A percentile compares a stretch with the other conserved stretches of the same genome.
phyloP scores from a whole-genome alignment of 768 basidiomycete genomes.

The Epithele typhae region DNA sequence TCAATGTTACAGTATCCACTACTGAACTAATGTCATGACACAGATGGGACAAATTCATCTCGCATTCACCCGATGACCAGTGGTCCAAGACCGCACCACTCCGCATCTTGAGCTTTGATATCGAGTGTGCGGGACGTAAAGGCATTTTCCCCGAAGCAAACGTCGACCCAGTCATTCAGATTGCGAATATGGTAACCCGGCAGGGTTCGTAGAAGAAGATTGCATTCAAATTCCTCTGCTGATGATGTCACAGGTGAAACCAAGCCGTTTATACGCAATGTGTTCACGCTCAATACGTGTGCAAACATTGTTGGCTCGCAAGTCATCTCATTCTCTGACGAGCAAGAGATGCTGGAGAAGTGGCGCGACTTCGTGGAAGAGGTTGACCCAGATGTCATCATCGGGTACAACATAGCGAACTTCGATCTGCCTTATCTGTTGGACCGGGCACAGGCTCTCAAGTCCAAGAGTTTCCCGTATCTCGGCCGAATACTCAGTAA shows the following conservation, averaged over 20 bases:
- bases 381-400: slow-evolving; percentile 93
- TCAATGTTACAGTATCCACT: background rate
- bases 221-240: background rate
- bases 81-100: slow-evolving; percentile 94
- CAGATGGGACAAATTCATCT: slow-evolving; percentile 84
- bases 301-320: slow-evolving; percentile 97
- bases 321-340: slow-evolving; percentile 78
- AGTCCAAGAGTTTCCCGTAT: slow-evolving; percentile 33
- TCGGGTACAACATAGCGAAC: slow-evolving; percentile 91
- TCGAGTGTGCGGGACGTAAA: slow-evolving; percentile 97
- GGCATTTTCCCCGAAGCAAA: slow-evolving; percentile 95
- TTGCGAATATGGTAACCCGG: slow-evolving; percentile 97
- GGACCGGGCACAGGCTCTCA: slow-evolving; percentile 85
- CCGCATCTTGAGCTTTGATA: slow-evolving; percentile 95
- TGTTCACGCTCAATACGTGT: slow-evolving; percentile 94
- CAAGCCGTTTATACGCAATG: slow-evolving; percentile 92
- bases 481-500: slow-evolving; percentile 58
- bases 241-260: slow-evolving; percentile 58
- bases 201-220: slow-evolving; percentile 60
- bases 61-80: slow-evolving; percentile 85
- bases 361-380: slow-evolving; percentile 89
- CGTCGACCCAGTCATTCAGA: slow-evolving; percentile 94
- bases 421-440: slow-evolving; percentile 98
- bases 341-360: slow-evolving; percentile 64
- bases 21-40: background rate